Conservation (phyloP, 2,329 filamentous ascomycete genomes). For the Albophoma yamanashiensis region DNA sequence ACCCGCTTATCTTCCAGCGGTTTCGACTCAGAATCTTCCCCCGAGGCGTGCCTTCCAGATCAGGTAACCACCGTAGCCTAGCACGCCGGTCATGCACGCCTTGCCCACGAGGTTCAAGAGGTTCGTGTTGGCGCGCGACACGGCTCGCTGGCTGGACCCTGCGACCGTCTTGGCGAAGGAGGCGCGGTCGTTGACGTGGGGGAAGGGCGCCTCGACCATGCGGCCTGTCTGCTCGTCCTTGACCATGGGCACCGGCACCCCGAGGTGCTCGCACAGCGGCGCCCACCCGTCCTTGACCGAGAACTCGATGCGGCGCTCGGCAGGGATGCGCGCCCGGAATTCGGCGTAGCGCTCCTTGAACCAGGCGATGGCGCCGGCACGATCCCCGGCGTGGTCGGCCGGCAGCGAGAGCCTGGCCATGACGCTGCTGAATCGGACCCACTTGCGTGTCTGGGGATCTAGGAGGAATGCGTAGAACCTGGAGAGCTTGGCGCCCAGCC, state of each 20-base stretch:
- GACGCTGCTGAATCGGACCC: constrained; percentile 15
- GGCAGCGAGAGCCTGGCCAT: constrained; percentile 14
- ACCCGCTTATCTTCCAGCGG: background rate
- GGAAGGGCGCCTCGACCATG: constrained; percentile 20
- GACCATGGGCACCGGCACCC: constrained; percentile 23
- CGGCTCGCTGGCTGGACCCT: constrained; percentile 4
- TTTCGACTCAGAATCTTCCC: background rate
- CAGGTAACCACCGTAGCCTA: constrained; percentile 18
- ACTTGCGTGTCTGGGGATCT: constrained; percentile 12
- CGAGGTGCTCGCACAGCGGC: constrained; percentile 29
- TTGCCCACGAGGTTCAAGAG: constrained; percentile 12
- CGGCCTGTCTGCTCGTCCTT: constrained; percentile 18
- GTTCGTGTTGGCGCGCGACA: constrained; percentile 13
- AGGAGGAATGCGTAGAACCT: constrained; percentile 18
- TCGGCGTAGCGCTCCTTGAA: constrained; percentile 25
- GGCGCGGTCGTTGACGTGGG: constrained; percentile 19
- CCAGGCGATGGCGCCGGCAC: constrained; percentile 25
- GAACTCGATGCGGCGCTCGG: constrained; percentile 25
- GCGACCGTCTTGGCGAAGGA: constrained; percentile 9
- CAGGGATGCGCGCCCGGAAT: constrained; percentile 21
- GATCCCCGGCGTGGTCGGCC: constrained; percentile 20
- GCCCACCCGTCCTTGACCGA: constrained; percentile 27
- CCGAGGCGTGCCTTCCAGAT: constrained; percentile 17
- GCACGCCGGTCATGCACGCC: constrained; percentile 11
- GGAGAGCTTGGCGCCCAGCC: constrained; percentile 4